phyloP scores from a whole-genome alignment of 257 asterid genomes.

The Solanum ahanhuiri region DNA sequence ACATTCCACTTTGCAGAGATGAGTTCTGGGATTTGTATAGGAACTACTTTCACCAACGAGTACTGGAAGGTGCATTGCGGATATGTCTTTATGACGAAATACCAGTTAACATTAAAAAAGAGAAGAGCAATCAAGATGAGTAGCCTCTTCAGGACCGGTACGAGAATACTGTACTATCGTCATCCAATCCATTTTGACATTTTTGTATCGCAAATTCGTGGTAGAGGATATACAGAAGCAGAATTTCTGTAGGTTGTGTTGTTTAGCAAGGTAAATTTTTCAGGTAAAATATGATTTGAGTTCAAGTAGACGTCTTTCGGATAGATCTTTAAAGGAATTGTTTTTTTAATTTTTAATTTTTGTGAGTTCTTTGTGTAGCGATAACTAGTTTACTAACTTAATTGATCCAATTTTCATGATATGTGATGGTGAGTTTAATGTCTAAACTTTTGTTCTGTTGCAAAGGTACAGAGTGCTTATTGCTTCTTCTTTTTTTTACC shows the following conservation, averaged over 20 bases:
- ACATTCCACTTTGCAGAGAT: constrained; percentile 40
- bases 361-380: neutral
- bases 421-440: neutral
- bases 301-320: neutral
- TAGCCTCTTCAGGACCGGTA: neutral
- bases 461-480: neutral
- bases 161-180: neutral
- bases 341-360: no score
- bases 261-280: neutral
- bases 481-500: neutral
- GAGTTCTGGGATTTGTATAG: constrained; percentile 88
- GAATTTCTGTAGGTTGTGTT: neutral
- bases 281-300: neutral
- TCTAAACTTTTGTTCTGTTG: neutral
- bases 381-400: neutral
- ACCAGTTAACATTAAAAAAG: constrained; percentile 1
- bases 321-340: neutral
- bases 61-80: constrained; percentile 58
- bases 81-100: constrained; percentile 57
- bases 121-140: neutral
- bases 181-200: neutral
- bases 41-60: constrained; percentile 52
- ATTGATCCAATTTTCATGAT: neutral
- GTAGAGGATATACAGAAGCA: neutral
- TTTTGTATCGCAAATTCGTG: neutral